Conservation (phyloP, 192 early-diverging fungal species). For the Mortierella hygrophila region DNA sequence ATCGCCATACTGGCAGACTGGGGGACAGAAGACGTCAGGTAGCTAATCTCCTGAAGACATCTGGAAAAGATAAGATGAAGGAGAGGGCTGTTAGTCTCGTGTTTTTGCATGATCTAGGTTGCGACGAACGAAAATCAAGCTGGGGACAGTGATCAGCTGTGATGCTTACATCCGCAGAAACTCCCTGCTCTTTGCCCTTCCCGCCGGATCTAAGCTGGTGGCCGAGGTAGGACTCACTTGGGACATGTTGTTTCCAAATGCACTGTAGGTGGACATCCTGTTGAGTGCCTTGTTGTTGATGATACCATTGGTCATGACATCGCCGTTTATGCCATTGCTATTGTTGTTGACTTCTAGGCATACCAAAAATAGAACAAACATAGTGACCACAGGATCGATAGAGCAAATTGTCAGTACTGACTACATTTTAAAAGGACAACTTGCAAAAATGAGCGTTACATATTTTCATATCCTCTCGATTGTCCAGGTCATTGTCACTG, state of each 20-base stretch:
- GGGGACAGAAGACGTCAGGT: constrained; percentile 45
- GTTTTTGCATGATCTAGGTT: neutral
- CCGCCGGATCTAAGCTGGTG: constrained; percentile 26
- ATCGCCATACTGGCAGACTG: constrained; percentile 28
- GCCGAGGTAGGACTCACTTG: constrained; percentile 51
- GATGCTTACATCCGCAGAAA: constrained; percentile 47
- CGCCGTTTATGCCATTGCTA: constrained; percentile 10
- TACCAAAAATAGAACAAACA: constrained; percentile 2
- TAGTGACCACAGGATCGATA: neutral
- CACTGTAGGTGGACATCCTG: constrained; percentile 49
- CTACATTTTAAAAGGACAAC: neutral
- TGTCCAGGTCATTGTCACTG: neutral
- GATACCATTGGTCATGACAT: constrained; percentile 4
- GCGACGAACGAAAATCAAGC: neutral
- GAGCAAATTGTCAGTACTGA: neutral
- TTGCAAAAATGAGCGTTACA: neutral
- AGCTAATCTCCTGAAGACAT: constrained; percentile 55
- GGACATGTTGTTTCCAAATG: constrained; percentile 39
- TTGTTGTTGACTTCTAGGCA: constrained; percentile 4
- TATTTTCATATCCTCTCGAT: neutral
- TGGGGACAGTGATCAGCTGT: neutral
- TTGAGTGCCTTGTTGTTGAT: constrained; percentile 41
- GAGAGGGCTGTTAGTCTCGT: neutral
- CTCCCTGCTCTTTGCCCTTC: constrained; percentile 56
- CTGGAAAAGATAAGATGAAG: neutral